phyloP scores from a whole-genome alignment of 1,284 basidiomycete species.

The Earliella scabrosa region DNA sequence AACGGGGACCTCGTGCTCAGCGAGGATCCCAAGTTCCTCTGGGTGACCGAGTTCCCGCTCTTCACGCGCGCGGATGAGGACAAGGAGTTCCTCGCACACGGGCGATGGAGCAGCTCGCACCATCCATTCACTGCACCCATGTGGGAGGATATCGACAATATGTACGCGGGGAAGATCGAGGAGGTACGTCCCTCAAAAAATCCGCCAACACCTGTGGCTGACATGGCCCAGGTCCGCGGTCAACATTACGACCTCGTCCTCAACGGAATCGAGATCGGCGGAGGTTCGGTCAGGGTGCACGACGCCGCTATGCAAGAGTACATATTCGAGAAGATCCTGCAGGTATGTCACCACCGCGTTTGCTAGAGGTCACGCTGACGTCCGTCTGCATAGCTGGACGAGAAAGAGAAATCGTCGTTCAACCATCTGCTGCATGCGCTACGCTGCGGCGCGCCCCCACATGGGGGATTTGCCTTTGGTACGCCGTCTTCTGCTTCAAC shows the following conservation, averaged over 20 bases:
- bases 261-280: conserved; percentile 93
- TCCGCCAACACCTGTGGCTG: neutral
- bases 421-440: conserved; percentile 86
- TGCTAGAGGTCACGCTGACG: no score
- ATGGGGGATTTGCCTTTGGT: conserved; percentile 95
- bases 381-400: conserved; percentile 57
- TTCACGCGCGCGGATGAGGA: conserved; percentile 90
- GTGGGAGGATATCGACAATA: conserved; percentile 78
- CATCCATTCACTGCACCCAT: conserved; percentile 98
- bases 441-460: conserved; percentile 89
- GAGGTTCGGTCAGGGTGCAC: conserved; percentile 92
- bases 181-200: conserved; percentile 49
- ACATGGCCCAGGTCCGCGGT: conserved; percentile 70
- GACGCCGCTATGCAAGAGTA: conserved; percentile 85
- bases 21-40: conserved; percentile 80
- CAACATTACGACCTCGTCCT: conserved; percentile 99
- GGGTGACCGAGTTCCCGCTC: conserved; percentile 96
- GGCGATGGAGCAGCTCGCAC: conserved; percentile 90
- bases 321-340: conserved; percentile 79
- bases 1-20: conserved; percentile 52
- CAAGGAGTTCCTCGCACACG: conserved; percentile 83
- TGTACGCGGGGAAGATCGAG: conserved; percentile 71
- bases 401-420: conserved; percentile 78
- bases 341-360: conserved; percentile 52
- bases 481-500: conserved; percentile 11